Evolutionary conservation across 2,329 filamentous ascomycete species (phyloP), one percentile per base, ranked within the genome.

Genomic region (Cladorrhinum sp.): DNA sequence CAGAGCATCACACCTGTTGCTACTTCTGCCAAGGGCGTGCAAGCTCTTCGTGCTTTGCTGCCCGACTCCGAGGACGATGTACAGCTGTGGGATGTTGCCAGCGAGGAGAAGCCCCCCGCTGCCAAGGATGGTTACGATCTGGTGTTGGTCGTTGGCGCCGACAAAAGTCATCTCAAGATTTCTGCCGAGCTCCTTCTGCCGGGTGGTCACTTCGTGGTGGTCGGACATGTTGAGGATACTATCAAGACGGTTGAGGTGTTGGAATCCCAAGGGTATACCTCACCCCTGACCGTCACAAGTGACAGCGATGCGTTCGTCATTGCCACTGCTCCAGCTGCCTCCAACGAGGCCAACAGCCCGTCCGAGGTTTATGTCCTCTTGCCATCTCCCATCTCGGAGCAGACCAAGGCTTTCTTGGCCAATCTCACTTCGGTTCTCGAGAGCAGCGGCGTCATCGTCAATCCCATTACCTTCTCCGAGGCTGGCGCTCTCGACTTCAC

Each of bases 171-270:
- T 3, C 50, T 36, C n/a, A 23, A 53, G 25, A 32, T 53, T 22
- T 36, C 50, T 36, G 13, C 50, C 12, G 50, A 53, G 27, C 27
- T 53, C 9, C 50, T 53, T n/a, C 50, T 53, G n/a, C 50, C 50
- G 25, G 22, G 24, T 22, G 8, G 25, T 23, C 25, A 53, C 20
- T 8, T 53, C n/a, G 25, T 53, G 2, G 25, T 53, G 7, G 36
- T 53, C 16, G 50, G 25, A 2, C 25, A 53, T 18, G 50, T 24
- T 18, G 27, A 36, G 12, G 13, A 23, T 36, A 36, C 23, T 10
- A 23, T 12, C 6, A 27, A 29, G 25, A 52, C n/a, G 4, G 24
- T 32, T 16, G 27, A 18, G 18, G 41, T 45, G 16, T 16, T 45
- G 16, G n/a, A 45, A 10, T 36, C 32, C n/a, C 23, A 18, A 20